Conservation (phyloP, 228 moss, liverwort and hornwort species). For the Sphagnum magellanicum region DNA sequence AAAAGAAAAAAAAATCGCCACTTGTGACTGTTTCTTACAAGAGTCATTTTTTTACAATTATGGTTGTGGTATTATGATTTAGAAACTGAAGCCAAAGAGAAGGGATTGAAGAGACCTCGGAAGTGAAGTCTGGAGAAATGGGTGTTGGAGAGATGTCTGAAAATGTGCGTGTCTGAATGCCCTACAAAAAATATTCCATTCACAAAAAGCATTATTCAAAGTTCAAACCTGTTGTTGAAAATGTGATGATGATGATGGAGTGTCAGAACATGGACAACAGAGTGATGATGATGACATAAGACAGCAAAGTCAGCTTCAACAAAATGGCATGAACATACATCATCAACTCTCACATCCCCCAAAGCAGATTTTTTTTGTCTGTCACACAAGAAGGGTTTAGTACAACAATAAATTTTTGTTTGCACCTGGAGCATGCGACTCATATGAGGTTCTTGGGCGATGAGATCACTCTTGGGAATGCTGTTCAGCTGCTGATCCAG, state of each 20-base stretch:
- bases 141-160: constrained; percentile 51
- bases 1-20: neutral
- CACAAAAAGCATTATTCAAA: neutral
- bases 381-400: too few relatives aligned
- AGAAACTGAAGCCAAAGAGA: neutral
- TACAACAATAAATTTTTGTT: too few relatives aligned
- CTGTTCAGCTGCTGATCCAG: constrained; percentile 55
- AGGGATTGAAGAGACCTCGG: constrained; percentile 25
- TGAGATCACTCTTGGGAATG: constrained; percentile 63
- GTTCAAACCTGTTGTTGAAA: neutral
- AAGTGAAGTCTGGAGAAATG: constrained; percentile 48
- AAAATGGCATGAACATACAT: too few relatives aligned
- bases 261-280: neutral
- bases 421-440: constrained; percentile 63
- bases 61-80: too few relatives aligned
- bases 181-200: constrained; percentile 18
- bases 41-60: neutral
- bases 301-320: too few relatives aligned
- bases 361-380: too few relatives aligned
- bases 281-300: neutral
- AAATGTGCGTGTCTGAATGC: constrained; percentile 52
- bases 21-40: neutral
- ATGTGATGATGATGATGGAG: neutral
- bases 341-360: too few relatives aligned
- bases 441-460: constrained; percentile 66